These are phyloP conservation scores for Penicillium pulvis DNA, from an alignment of 495 filamentous ascomycete genomes.

Conservation along the genomic window DNA sequence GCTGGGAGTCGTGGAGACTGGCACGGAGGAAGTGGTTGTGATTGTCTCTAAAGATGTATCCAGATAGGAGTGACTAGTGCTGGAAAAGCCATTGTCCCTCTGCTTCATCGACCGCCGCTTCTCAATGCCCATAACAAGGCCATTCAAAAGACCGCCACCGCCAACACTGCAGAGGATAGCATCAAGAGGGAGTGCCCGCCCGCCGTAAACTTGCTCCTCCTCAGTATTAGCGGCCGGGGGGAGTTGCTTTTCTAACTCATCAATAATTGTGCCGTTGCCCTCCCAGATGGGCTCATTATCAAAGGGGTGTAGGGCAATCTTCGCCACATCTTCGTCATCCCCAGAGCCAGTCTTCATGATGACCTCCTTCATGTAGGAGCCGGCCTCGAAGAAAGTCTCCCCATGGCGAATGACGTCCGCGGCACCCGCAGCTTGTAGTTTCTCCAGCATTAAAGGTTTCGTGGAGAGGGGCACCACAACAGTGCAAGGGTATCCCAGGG, in stretches of 20 bases:
- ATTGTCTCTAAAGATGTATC: slow-evolving; percentile 10
- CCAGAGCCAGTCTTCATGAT: slow-evolving; percentile 51
- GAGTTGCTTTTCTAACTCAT: slow-evolving; percentile 69
- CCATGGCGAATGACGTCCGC: slow-evolving; percentile 71
- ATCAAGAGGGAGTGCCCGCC: slow-evolving; percentile 50
- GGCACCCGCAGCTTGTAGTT: slow-evolving; percentile 70
- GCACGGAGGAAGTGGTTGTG: slow-evolving; percentile 1
- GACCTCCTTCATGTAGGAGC: slow-evolving; percentile 65
- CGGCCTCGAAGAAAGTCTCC: slow-evolving; percentile 74
- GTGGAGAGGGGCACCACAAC: slow-evolving; percentile 78
- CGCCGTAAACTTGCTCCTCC: slow-evolving; percentile 35
- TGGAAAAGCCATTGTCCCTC: slow-evolving; percentile 15
- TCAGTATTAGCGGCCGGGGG: slow-evolving; percentile 34
- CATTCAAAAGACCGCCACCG: slow-evolving; percentile 84
- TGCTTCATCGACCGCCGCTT: slow-evolving; percentile 34
- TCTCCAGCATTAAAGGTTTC: slow-evolving; percentile 68
- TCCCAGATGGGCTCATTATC: slow-evolving; percentile 86
- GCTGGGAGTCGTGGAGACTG: slow-evolving; percentile 12
- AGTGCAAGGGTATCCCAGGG: slow-evolving; percentile 72
- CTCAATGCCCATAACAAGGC: slow-evolving; percentile 74
- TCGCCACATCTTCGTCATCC: slow-evolving; percentile 58
- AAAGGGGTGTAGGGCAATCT: slow-evolving; percentile 80
- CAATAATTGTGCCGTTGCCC: slow-evolving; percentile 71
- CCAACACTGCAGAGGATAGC: slow-evolving; percentile 84
- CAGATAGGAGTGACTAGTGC: slow-evolving; percentile 19